Conservation (phyloP, 1,139 yeast genomes). For the Hyphopichia khmerensis region DNA sequence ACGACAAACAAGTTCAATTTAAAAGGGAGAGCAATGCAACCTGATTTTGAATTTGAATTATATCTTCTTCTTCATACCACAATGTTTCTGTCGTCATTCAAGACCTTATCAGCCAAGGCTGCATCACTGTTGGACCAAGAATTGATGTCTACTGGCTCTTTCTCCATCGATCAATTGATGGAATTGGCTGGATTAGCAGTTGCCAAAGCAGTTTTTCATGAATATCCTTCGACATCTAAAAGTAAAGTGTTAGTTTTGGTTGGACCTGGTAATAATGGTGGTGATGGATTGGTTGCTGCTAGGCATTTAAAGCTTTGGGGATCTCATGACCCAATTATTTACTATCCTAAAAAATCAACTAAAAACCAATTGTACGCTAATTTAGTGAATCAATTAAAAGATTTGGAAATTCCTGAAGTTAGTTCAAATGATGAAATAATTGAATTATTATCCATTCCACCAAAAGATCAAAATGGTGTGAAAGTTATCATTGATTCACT, state of each 20-base stretch:
- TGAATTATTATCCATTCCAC: slow-evolving; percentile 17
- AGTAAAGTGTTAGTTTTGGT: slow-evolving; percentile 63
- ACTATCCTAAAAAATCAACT: slow-evolving; percentile 60
- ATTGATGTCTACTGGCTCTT: slow-evolving; percentile 81
- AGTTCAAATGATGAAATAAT: slow-evolving; percentile 36
- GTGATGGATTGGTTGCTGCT: slow-evolving; percentile 96
- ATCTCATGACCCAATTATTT: slow-evolving; percentile 67
- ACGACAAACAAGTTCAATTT: too few species aligned
- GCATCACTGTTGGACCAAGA: slow-evolving; percentile 84
- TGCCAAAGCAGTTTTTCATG: slow-evolving; percentile 76
- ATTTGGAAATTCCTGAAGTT: slow-evolving; percentile 50
- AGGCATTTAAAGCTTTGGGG: slow-evolving; percentile 81
- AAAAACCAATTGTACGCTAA: slow-evolving; percentile 43
- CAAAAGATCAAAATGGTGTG: slow-evolving; percentile 10
- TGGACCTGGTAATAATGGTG: slow-evolving; percentile 97
- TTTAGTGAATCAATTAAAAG: slow-evolving; percentile 58
- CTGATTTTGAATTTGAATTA: too few species aligned
- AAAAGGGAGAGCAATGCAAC: too few species aligned
- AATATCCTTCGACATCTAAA: slow-evolving; percentile 51
- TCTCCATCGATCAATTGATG: slow-evolving; percentile 92
- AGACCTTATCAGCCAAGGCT: slow-evolving; percentile 55
- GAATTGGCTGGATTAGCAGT: slow-evolving; percentile 94
- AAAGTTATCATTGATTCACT: slow-evolving; percentile 69
- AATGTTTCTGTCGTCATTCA: slow-evolving; percentile 14
- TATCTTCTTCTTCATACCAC: not conserved